phyloP scores from a whole-genome alignment of 805 yeast genomes.

The Spathaspora arborariae region DNA sequence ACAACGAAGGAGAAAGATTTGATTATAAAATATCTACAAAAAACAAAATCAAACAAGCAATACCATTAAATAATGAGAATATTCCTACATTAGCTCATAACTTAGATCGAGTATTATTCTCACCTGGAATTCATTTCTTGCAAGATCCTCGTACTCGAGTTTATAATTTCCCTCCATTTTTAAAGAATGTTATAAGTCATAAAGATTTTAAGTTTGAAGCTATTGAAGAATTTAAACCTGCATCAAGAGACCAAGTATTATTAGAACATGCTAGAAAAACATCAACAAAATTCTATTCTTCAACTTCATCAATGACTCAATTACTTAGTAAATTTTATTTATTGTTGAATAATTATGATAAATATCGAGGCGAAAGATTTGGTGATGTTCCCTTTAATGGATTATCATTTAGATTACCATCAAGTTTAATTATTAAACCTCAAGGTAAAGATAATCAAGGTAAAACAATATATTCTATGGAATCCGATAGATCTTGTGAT shows the following conservation, averaged over 20 bases:
- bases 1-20: background rate
- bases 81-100: conserved; percentile 63
- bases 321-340: conserved; percentile 71
- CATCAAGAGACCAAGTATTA: conserved; percentile 61
- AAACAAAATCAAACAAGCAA: background rate
- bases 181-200: conserved; percentile 58
- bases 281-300: conserved; percentile 54
- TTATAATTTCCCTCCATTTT: conserved; percentile 60
- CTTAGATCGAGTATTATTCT: conserved; percentile 68
- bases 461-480: conserved; percentile 53
- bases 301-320: conserved; percentile 87
- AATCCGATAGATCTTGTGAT: conserved; percentile 64
- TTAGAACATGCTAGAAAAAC: conserved; percentile 40
- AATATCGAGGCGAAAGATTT: conserved; percentile 20
- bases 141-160: conserved; percentile 76
- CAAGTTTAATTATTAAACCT: conserved; percentile 49
- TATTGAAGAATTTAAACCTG: conserved; percentile 56
- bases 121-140: conserved; percentile 76
- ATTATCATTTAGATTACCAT: conserved; percentile 44
- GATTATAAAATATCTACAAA: background rate
- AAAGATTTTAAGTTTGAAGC: conserved; percentile 63
- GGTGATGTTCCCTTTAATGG: conserved; percentile 40
- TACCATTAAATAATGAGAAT: conserved; percentile 8
- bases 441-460: conserved; percentile 27
- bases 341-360: conserved; percentile 47